Base-by-base conservation (phyloP, 2,329 filamentous ascomycete species). In the Acrodontium crateriforme region DNA sequence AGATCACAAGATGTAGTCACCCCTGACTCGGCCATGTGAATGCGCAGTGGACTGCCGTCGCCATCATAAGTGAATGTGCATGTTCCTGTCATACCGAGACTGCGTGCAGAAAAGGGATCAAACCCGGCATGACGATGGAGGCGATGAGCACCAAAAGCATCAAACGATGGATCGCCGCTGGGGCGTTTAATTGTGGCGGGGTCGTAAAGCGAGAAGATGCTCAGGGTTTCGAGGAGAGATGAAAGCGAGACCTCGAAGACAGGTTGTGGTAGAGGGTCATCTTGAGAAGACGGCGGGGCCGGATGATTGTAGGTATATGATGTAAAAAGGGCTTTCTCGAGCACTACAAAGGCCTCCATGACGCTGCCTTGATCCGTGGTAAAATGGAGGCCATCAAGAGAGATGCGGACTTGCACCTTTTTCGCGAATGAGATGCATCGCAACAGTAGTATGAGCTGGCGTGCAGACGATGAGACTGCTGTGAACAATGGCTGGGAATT, bases 1-100 rank as follows among this genome's bases (percentile, higher is more conserved):
- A 98, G 63, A 35, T 89, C 78, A 55, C 85, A 93, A 6, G 79
- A 91, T 1, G 85, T 94, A 31, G 78, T 85, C 25, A 94, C 77
- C 3, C 79, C 80, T 1, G 76, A 68, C 55, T 95, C 89, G 40
- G 87, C 78, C 23, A 95, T 72, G 18, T 83, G 77, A 39, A 98
- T 74, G 48, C 78, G 78, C 37, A 98, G 73, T 0, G 83, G 78
- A 3, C 75, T 73, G 3, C 89, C 89, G 14, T 73, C 64, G 28
- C 74, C 67, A 14, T 65, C 58, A 51, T 95, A 95, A 26, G 77
- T 68, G 19, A 98, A 66, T 25, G 78, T 80, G 52, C 87, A 95
- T 8, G 85, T 80, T 21, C 85, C 85, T 24, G 78, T 71, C 52
- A 92, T 78, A 18, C 84, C 81, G 3, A 94, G 63, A 10, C 79